Percentiles rank a stretch among this genome's conserved stretches.
Conservation (phyloP, 2,329 filamentous ascomycete species). For the Exophiala oligosperma region DNA sequence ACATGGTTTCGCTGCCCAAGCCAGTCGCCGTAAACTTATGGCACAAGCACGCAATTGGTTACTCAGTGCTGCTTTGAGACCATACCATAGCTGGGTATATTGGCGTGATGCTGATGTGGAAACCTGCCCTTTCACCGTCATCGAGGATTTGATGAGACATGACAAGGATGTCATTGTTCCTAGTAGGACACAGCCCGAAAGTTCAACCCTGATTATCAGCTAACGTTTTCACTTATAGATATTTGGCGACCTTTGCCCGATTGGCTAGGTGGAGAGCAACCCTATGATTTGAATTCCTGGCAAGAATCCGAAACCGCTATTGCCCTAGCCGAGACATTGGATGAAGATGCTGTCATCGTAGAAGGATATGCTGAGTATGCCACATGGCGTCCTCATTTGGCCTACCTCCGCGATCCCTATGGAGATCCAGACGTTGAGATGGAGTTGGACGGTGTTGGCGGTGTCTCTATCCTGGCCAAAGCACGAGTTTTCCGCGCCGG, state of each 20-base stretch:
- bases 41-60: slow-evolving; percentile 97
- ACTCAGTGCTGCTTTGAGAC: slow-evolving; percentile 84
- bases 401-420: slow-evolving; percentile 93
- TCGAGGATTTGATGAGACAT: slow-evolving; percentile 97
- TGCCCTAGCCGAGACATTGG: slow-evolving; percentile 87
- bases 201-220: neutral
- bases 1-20: slow-evolving; percentile 95
- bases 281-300: slow-evolving; percentile 98
- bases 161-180: slow-evolving; percentile 99
- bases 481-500: slow-evolving; percentile 92
- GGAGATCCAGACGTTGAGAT: slow-evolving; percentile 99
- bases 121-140: slow-evolving; percentile 92
- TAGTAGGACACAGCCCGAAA: slow-evolving; percentile 63
- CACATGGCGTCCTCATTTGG: slow-evolving; percentile 95
- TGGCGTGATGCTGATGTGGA: slow-evolving; percentile 99
- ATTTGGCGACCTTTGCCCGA: slow-evolving; percentile 98
- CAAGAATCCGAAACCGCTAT: slow-evolving; percentile 97
- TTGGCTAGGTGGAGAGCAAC: slow-evolving; percentile 97
- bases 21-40: slow-evolving; percentile 92
- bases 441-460: slow-evolving; percentile 91
- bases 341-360: slow-evolving; percentile 97
- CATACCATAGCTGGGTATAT: slow-evolving; percentile 98
- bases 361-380: slow-evolving; percentile 99
- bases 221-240: slow-evolving; percentile 53
- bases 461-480: slow-evolving; percentile 96